phyloP scores from a whole-genome alignment of 768 basidiomycete genomes.

The Mycena belliarum region DNA sequence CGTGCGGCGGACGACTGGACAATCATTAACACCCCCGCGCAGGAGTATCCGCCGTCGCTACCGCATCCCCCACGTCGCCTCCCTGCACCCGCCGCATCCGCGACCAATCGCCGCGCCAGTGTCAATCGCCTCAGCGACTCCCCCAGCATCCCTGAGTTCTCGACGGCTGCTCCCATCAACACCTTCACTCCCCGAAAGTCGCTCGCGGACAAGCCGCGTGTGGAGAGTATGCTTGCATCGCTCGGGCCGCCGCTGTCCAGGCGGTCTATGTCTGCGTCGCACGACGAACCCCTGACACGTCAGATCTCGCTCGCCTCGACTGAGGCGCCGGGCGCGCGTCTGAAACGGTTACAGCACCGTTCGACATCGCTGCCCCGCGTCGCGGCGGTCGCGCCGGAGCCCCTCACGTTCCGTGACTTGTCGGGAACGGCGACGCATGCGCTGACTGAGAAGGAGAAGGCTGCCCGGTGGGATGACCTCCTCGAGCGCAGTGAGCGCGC shows the following conservation, averaged over 20 bases:
- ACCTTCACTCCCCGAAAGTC: slow-evolving; percentile 34
- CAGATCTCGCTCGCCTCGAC: not conserved
- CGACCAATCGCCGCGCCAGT: not conserved
- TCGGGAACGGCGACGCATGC: slow-evolving; percentile 34
- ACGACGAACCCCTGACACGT: not conserved
- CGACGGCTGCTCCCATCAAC: slow-evolving; percentile 46
- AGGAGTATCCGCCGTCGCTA: slow-evolving; percentile 35
- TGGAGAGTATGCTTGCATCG: slow-evolving; percentile 11
- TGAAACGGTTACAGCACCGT: slow-evolving; percentile 13
- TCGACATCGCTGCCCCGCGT: slow-evolving; percentile 16
- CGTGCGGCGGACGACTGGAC: slow-evolving; percentile 32
- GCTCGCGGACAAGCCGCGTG: slow-evolving; percentile 7
- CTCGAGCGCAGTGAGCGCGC: slow-evolving; percentile 66
- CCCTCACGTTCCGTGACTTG: slow-evolving; percentile 52
- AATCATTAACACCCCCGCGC: slow-evolving; percentile 35
- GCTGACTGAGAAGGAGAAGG: slow-evolving; percentile 70
- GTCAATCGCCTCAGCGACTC: slow-evolving; percentile 28
- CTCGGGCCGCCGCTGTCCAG: slow-evolving; percentile 32
- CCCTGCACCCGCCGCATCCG: slow-evolving; percentile 2
- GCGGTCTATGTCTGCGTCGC: slow-evolving; percentile 28
- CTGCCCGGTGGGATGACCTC: slow-evolving; percentile 68
- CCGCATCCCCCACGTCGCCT: slow-evolving; percentile 40
- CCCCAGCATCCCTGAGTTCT: slow-evolving; percentile 53
- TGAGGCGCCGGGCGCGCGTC: slow-evolving; percentile 7
- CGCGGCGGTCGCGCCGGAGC: slow-evolving; percentile 31